A percentile compares a stretch with the other conserved stretches of the same genome.
Evolutionary conservation across 345 rosid genomes (phyloP).

Genomic region (Salix brachista): DNA sequence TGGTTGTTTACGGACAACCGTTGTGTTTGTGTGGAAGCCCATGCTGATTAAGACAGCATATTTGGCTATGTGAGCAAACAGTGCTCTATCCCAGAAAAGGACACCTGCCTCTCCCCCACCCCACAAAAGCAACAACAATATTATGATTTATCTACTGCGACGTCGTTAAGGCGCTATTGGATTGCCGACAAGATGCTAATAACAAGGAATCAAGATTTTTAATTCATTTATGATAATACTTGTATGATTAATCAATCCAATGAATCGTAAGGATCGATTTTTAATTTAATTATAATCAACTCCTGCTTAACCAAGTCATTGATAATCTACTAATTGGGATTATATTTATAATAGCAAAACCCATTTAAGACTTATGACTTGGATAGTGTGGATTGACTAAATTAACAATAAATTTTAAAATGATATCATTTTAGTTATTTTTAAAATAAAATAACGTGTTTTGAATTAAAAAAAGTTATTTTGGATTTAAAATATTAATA

Average conservation of each 20-base stretch:
- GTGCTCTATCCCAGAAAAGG: neutral
- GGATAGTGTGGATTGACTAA: no score
- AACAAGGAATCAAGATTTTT: neutral
- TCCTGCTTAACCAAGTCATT: no score
- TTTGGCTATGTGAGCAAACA: neutral
- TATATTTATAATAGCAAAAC: no score
- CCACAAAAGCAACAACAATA: neutral
- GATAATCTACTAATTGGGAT: no score
- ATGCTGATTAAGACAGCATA: slow-evolving; percentile 10
- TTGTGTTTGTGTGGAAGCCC: slow-evolving; percentile 10
- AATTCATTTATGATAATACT: neutral
- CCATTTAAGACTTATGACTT: no score
- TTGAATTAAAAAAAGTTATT: no score
- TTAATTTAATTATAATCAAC: neutral
- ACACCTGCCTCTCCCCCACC: slow-evolving; percentile 6
- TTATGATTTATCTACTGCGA: slow-evolving; percentile 3
- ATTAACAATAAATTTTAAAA: no score
- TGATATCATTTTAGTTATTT: no score
- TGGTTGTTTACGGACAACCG: slow-evolving; percentile 14
- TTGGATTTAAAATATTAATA: no score
- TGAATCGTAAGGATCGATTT: neutral
- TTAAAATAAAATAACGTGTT: no score
- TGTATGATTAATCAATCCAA: neutral
- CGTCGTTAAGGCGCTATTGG: neutral
- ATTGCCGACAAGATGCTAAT: slow-evolving; percentile 3